Evolutionary conservation across 1,284 basidiomycete genomes (phyloP).

Genomic region (Apiotrichum mycotoxinovorans): DNA sequence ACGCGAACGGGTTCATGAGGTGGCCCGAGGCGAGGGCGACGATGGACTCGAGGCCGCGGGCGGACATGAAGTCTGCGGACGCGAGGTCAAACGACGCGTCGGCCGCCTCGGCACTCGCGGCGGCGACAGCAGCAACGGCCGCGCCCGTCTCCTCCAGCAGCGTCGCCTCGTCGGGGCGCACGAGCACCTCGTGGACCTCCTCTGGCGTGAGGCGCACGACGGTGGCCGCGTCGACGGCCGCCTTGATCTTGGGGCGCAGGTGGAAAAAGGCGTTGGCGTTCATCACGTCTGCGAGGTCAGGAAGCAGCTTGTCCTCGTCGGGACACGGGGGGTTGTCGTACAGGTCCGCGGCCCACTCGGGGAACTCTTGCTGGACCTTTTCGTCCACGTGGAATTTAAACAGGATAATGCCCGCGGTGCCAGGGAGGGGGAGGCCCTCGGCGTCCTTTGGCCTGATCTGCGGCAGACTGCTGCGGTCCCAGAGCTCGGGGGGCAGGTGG

Average conservation of each 20-base stretch:
- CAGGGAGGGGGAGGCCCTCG: constrained; percentile 34
- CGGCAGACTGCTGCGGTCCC: constrained; percentile 38
- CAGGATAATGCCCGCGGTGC: constrained; percentile 35
- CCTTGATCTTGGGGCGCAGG: constrained; percentile 28
- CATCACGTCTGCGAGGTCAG: constrained; percentile 35
- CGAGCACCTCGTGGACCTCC: constrained; percentile 31
- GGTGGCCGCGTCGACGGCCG: constrained; percentile 15
- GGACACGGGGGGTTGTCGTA: constrained; percentile 47
- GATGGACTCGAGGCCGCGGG: constrained; percentile 21
- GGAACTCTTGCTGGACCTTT: constrained; percentile 31
- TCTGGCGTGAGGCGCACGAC: constrained; percentile 20
- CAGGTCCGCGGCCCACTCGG: constrained; percentile 43
- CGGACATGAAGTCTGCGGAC: constrained; percentile 23
- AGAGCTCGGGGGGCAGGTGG: constrained; percentile 40
- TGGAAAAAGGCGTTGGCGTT: constrained; percentile 24
- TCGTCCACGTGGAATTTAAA: constrained; percentile 47
- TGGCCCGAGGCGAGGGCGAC: constrained; percentile 18
- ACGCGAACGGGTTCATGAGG: constrained; percentile 18
- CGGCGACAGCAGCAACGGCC: constrained; percentile 8
- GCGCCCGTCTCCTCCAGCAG: not conserved
- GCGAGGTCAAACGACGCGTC: constrained; percentile 18
- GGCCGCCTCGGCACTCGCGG: constrained; percentile 6
- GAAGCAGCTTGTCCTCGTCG: constrained; percentile 32
- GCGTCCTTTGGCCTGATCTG: constrained; percentile 35
- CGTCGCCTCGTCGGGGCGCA: constrained; percentile 12